Conservation (phyloP, 768 basidiomycete species). For the Naematelia aurantialba region DNA sequence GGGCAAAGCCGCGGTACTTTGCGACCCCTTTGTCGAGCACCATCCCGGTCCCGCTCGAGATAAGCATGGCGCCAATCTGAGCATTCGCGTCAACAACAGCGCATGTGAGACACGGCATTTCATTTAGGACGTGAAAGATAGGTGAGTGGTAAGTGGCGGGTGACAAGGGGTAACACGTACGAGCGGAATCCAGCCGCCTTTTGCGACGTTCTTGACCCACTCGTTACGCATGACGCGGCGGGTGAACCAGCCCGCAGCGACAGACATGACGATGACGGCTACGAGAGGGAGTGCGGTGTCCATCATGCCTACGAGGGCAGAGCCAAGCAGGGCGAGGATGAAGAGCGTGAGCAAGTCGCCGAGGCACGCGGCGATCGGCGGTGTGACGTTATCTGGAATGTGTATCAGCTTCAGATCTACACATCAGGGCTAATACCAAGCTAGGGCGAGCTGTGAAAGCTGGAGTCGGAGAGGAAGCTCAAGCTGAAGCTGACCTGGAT, state of each 20-base stretch:
- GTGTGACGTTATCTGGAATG: slow-evolving; percentile 81
- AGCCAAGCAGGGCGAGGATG: slow-evolving; percentile 63
- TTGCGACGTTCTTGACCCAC: slow-evolving; percentile 67
- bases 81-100: no score
- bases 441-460: slow-evolving; percentile 1
- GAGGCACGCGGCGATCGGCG: slow-evolving; percentile 85
- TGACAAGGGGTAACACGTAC: slow-evolving; percentile 43
- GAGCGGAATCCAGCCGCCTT: slow-evolving; percentile 83
- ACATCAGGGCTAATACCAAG: background rate
- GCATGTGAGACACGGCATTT: no score
- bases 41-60: slow-evolving; percentile 82
- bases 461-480: no score
- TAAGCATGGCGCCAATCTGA: slow-evolving; percentile 49
- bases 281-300: slow-evolving; percentile 62
- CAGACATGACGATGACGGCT: slow-evolving; percentile 50
- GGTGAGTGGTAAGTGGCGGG: no score
- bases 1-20: slow-evolving; percentile 78
- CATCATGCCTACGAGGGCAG: slow-evolving; percentile 64
- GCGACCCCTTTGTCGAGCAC: slow-evolving; percentile 86
- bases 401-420: background rate
- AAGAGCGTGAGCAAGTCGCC: slow-evolving; percentile 88
- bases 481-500: slow-evolving; percentile 65
- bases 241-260: slow-evolving; percentile 47
- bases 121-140: no score
- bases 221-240: slow-evolving; percentile 57